Evolutionary conservation across 352 stramenopile genomes (phyloP).

Genomic region (Chrysophaeum taylorii): DNA sequence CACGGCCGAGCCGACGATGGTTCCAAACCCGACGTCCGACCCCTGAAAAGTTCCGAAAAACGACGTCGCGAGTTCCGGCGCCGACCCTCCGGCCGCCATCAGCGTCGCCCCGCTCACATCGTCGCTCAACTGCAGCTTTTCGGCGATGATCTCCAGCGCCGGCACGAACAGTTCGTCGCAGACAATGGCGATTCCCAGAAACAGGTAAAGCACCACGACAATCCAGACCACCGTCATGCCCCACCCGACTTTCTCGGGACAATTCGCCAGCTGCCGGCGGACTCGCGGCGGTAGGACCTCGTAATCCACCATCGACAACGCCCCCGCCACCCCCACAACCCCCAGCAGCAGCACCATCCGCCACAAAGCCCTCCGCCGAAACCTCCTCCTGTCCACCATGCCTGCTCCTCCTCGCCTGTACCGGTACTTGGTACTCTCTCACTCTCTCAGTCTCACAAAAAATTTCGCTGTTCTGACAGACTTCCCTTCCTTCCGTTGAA

Average conservation of each 20-base stretch:
- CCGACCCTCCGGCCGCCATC: constrained; percentile 58
- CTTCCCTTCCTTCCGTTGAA: too few species aligned
- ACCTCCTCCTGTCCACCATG: too few species aligned
- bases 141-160: constrained; percentile 31
- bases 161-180: constrained; percentile 41
- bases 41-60: constrained; percentile 51
- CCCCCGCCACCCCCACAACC: too few species aligned
- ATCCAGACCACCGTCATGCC: constrained; percentile 10
- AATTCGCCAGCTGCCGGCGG: too few species aligned
- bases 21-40: constrained; percentile 61
- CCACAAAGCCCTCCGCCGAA: too few species aligned
- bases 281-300: too few species aligned
- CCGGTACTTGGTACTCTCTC: too few species aligned
- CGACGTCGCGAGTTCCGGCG: constrained; percentile 59
- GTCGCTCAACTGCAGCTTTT: constrained; percentile 26
- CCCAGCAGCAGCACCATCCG: too few species aligned
- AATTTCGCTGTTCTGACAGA: too few species aligned
- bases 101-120: constrained; percentile 49
- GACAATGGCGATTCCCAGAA: constrained; percentile 25
- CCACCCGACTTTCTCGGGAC: neutral
- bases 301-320: too few species aligned
- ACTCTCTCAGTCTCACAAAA: too few species aligned
- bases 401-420: too few species aligned
- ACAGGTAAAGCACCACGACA: constrained; percentile 34
- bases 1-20: constrained; percentile 62